Evolutionary conservation across 1,284 basidiomycete species (phyloP).

Genomic region (Hymenochaete sp.): DNA sequence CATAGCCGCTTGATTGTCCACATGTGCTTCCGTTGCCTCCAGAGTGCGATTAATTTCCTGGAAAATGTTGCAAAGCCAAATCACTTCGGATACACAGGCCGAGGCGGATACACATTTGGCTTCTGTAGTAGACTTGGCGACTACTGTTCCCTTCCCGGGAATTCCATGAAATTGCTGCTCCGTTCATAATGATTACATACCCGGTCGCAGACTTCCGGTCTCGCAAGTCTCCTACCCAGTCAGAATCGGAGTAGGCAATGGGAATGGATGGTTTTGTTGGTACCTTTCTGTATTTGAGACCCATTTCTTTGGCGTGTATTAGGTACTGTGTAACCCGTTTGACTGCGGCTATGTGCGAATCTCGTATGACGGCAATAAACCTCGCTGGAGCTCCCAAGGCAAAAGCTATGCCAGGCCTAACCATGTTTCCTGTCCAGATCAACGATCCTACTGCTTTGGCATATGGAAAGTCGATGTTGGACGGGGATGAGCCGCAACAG

Average conservation of each 20-base stretch:
- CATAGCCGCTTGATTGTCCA: conserved; percentile 22
- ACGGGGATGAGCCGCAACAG: too few relatives aligned
- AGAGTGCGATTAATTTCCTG: conserved; percentile 1
- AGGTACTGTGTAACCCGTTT: conserved; percentile 28
- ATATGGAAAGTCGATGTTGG: not conserved
- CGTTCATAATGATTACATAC: conserved; percentile 21
- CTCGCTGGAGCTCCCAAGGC: not conserved
- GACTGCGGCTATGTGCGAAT: conserved; percentile 25
- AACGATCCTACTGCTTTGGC: not conserved
- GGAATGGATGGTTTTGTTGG: conserved; percentile 5
- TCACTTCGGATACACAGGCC: conserved; percentile 19
- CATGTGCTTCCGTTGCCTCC: too few relatives aligned
- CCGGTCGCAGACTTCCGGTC: conserved; percentile 23
- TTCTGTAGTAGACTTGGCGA: conserved; percentile 23
- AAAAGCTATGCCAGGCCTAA: conserved; percentile 1
- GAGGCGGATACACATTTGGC: conserved; percentile 24
- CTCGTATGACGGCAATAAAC: conserved; percentile 23
- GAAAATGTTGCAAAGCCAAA: conserved; percentile 17
- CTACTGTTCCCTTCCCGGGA: conserved; percentile 19
- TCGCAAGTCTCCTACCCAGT: conserved; percentile 22
- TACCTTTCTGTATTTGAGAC: conserved; percentile 23
- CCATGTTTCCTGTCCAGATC: not conserved
- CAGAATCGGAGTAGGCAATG: conserved; percentile 23
- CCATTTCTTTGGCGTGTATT: conserved; percentile 23
- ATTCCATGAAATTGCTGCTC: conserved; percentile 22